Conservation (phyloP, 1,284 basidiomycete species). For the Boletus mariae region DNA sequence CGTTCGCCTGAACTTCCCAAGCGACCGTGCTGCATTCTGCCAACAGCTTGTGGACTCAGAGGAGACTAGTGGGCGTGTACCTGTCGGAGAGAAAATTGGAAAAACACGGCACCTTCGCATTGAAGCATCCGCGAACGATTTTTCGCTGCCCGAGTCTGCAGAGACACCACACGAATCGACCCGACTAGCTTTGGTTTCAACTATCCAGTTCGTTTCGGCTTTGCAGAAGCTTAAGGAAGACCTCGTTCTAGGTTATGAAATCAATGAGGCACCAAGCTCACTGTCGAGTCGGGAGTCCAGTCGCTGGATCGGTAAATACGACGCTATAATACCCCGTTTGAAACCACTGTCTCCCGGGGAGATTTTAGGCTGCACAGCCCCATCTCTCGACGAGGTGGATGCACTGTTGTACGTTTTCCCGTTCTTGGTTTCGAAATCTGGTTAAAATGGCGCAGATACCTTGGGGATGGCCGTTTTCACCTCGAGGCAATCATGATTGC, state of each 20-base stretch:
- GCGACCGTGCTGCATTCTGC: constrained; percentile 59
- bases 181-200: constrained; percentile 85
- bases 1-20: constrained; percentile 88
- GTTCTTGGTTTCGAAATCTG: constrained; percentile 1
- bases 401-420: constrained; percentile 70
- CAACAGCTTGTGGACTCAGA: constrained; percentile 56
- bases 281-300: constrained; percentile 19
- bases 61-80: constrained; percentile 43
- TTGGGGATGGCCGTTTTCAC: constrained; percentile 98
- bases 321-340: constrained; percentile 81
- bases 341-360: constrained; percentile 96
- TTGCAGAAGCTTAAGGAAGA: constrained; percentile 84
- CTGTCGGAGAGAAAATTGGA: constrained; percentile 53
- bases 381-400: constrained; percentile 75
- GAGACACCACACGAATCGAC: constrained; percentile 43
- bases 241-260: constrained; percentile 44
- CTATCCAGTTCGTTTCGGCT: constrained; percentile 92
- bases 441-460: constrained; percentile 61
- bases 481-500: constrained; percentile 99
- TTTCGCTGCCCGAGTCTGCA: not conserved
- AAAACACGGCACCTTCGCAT: constrained; percentile 53
- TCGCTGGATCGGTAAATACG: constrained; percentile 66
- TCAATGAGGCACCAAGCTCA: not conserved
- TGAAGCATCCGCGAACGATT: constrained; percentile 33
- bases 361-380: constrained; percentile 96